Base-by-base conservation (phyloP, 208 protist genomes). In the Crithidia acanthocephali region DNA sequence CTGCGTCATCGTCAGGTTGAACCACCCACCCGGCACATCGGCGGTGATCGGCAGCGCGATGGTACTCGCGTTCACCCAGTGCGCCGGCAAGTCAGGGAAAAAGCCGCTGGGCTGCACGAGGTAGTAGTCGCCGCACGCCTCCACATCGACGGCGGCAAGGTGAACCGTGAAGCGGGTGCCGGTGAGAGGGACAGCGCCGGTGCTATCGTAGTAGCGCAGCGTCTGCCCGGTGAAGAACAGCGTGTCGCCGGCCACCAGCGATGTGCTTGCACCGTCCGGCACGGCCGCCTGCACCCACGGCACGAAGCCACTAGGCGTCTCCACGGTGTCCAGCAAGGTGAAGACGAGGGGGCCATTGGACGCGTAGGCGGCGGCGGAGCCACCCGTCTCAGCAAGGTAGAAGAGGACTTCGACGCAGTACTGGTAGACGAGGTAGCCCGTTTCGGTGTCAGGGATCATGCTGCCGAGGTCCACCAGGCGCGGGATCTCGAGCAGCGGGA, bases 331-430 rank as follows among this genome's bases (percentile, higher is more conserved):
- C 8, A 83, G 20, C 6, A 83, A 6, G 9, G 79, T 79, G 57
- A 74, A 83, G 40, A 83, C 57, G 22, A 83, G 65, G 40, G 73
- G 79, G 1, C 69, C 64, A 27, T 57, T 63, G 27, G 47, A 27
- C 57, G 45, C 61, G 20, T 56, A 72, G 25, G 77, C 63, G 27
- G 28, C 63, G 18, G 65, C 73, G 40, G 27, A 28, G 16, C 64
- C 60, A n/a, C n/a, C 50, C 22, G 42, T 13, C 5, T 53, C 61
- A 10, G 32, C n/a, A 0, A 61, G 10, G 66, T 72, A 48, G n/a
- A 83, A 65, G 1, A 59, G 33, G 5, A 86, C 76, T 7, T 86
- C 81, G 23, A 82, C 70, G 58, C 81, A 86, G 62, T 73, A 86
- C 59, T 86, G 81, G 64, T 82, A 86, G 11, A 80, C 37, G 16